phyloP scores from a whole-genome alignment of 257 asterid genomes.

The Solanum chaucha region DNA sequence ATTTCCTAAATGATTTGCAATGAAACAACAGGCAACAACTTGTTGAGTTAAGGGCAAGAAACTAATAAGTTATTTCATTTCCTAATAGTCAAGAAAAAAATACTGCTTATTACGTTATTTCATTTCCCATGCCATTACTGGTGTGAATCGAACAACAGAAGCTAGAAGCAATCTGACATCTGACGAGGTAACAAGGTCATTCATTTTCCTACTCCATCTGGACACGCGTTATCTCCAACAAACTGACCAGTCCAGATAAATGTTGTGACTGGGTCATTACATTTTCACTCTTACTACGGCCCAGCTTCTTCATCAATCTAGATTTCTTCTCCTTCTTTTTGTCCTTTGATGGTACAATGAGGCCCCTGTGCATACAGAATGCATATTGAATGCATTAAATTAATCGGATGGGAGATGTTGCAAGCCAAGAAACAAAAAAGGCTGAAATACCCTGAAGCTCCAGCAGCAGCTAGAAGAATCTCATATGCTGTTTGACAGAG shows the following conservation, averaged over 20 bases:
- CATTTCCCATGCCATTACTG: not conserved
- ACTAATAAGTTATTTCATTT: not conserved
- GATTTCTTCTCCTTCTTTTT: constrained; percentile 79
- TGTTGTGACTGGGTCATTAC: constrained; percentile 43
- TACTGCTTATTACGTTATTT: no score
- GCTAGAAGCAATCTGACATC: not conserved
- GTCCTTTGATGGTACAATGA: constrained; percentile 84
- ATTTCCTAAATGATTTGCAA: not conserved
- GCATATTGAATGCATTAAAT: not conserved
- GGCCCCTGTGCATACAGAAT: constrained; percentile 57
- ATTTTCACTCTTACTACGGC: constrained; percentile 64
- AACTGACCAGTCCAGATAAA: constrained; percentile 71
- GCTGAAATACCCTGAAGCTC: constrained; percentile 84
- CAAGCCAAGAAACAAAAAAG: not conserved
- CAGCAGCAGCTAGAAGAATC: constrained; percentile 89
- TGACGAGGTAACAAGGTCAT: not conserved
- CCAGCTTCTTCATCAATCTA: constrained; percentile 78
- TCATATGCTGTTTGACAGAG: constrained; percentile 92
- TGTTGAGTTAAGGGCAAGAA: not conserved
- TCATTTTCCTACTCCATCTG: constrained; percentile 72
- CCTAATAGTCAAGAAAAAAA: no score
- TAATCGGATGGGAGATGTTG: constrained; percentile 3
- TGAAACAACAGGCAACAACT: not conserved
- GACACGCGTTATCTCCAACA: constrained; percentile 91
- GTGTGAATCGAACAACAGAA: not conserved